A percentile compares a stretch with the other conserved stretches of the same genome.
These are phyloP conservation scores for Endocalyx cinctus DNA, from an alignment of 2,329 filamentous ascomycete genomes.

Conservation along the genomic window DNA sequence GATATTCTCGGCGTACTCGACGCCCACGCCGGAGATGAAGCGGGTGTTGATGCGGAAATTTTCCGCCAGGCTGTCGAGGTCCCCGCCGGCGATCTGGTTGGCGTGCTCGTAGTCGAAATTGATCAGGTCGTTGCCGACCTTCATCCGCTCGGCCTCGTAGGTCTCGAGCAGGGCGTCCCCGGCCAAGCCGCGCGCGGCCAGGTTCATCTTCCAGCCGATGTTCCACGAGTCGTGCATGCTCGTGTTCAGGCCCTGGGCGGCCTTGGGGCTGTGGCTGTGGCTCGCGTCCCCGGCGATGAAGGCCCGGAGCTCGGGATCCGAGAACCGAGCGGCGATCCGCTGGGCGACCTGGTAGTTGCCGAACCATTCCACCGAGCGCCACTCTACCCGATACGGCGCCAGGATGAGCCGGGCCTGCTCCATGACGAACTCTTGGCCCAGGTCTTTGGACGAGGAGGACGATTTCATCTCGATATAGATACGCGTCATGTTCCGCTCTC, in stretches of 20 bases:
- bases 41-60: conserved; percentile 68
- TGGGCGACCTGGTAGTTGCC: conserved; percentile 68
- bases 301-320: conserved; percentile 55
- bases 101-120: conserved; percentile 55
- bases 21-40: conserved; percentile 70
- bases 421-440: conserved; percentile 66
- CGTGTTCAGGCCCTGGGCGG: conserved; percentile 56
- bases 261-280: conserved; percentile 59
- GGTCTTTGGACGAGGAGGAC: conserved; percentile 33
- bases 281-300: conserved; percentile 63
- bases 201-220: conserved; percentile 39
- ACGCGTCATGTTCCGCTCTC: conserved; percentile 68
- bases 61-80: conserved; percentile 57
- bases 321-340: conserved; percentile 66
- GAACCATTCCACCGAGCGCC: conserved; percentile 65
- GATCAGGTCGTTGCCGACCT: conserved; percentile 55
- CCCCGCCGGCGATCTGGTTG: conserved; percentile 56
- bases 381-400: conserved; percentile 51
- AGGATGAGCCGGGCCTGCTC: conserved; percentile 58
- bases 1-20: conserved; percentile 50
- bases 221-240: conserved; percentile 54
- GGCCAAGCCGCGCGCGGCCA: conserved; percentile 51
- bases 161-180: conserved; percentile 52
- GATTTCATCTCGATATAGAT: conserved; percentile 55
- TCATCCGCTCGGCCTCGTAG: conserved; percentile 60